phyloP scores from a whole-genome alignment of 257 asterid genomes.

The Leonotis leonurus region DNA sequence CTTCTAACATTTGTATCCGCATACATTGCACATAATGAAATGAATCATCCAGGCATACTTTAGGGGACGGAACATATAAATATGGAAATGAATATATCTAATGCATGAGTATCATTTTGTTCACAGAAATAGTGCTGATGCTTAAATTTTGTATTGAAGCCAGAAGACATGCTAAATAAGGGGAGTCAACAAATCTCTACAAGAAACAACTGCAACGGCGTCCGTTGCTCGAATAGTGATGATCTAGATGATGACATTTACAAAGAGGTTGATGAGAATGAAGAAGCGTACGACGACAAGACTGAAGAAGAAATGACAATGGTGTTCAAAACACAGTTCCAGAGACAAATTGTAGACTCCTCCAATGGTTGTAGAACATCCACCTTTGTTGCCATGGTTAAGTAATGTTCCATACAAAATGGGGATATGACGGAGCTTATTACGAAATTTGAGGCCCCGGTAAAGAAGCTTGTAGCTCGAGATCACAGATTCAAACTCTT shows the following conservation, averaged over 20 bases:
- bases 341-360: constrained; percentile 22
- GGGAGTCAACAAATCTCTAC: constrained; percentile 7
- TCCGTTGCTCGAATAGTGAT: constrained; percentile 8
- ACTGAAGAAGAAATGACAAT: constrained; percentile 27
- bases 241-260: constrained; percentile 13
- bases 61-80: too few relatives aligned
- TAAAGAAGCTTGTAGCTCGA: not conserved
- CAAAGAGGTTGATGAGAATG: constrained; percentile 21
- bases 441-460: not conserved
- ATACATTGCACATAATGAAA: too few relatives aligned
- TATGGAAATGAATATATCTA: too few relatives aligned
- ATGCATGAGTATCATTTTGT: not conserved
- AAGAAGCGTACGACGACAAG: constrained; percentile 16
- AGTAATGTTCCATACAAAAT: constrained; percentile 1
- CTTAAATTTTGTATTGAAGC: constrained; percentile 30
- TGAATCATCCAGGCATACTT: too few relatives aligned
- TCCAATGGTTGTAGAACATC: constrained; percentile 16
- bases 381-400: constrained; percentile 31
- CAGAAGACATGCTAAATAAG: constrained; percentile 35
- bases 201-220: not conserved
- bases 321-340: constrained; percentile 26
- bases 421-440: too few relatives aligned
- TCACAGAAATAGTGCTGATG: constrained; percentile 18
- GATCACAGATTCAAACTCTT: not conserved
- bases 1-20: too few relatives aligned